Evolutionary conservation across 192 early-diverging fungal genomes (phyloP).

Genomic region (Pilaira anomala): DNA sequence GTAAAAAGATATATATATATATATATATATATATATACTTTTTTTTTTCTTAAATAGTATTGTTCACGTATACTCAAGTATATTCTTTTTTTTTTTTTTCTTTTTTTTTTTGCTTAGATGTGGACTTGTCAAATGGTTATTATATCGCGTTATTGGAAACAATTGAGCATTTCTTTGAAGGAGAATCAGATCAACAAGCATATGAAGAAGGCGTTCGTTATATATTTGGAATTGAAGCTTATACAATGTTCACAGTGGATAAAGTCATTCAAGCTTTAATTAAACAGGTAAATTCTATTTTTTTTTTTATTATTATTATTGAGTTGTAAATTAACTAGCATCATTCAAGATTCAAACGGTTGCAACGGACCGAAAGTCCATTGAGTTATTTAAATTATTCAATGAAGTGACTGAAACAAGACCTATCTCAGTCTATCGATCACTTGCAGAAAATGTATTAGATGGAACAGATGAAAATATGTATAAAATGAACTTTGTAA

Average conservation of each 20-base stretch:
- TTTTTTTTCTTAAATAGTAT: neutral
- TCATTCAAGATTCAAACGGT: conserved; percentile 41
- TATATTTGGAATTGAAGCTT: conserved; percentile 86
- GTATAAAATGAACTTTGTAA: conserved; percentile 36
- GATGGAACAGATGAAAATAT: conserved; percentile 30
- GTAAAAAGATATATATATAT: neutral
- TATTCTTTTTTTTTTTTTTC: neutral
- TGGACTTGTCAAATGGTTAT: conserved; percentile 59
- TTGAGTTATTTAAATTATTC: conserved; percentile 65
- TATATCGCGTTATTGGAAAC: conserved; percentile 76
- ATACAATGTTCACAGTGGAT: conserved; percentile 85
- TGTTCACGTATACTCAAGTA: no score
- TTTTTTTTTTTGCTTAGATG: conserved; percentile 17
- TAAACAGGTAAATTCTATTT: conserved; percentile 59
- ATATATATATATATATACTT: neutral
- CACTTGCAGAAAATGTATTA: conserved; percentile 24
- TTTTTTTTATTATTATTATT: neutral
- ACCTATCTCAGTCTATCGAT: conserved; percentile 22
- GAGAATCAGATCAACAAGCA: conserved; percentile 67
- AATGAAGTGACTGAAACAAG: conserved; percentile 44
- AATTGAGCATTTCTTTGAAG: conserved; percentile 72
- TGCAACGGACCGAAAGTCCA: conserved; percentile 57
- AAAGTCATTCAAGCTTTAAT: conserved; percentile 74
- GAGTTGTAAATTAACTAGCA: no score
- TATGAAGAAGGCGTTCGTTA: conserved; percentile 87